Conservation (phyloP, 768 basidiomycete species). For the Agrocybe pediades region DNA sequence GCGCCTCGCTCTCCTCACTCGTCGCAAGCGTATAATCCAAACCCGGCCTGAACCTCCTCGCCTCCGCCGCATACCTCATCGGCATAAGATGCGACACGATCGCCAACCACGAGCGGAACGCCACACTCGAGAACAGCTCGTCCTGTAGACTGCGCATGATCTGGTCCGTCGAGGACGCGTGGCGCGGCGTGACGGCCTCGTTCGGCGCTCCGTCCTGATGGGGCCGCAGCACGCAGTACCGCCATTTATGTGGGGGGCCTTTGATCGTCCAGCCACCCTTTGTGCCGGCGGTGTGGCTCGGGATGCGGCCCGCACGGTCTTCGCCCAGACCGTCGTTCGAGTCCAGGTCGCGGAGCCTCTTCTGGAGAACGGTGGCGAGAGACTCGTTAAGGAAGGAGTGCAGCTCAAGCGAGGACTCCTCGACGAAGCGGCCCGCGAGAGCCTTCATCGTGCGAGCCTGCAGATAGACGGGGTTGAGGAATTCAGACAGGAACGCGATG, state of each 20-base stretch:
- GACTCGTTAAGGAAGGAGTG: slow-evolving; percentile 79
- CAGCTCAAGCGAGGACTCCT: slow-evolving; percentile 86
- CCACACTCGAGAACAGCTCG: slow-evolving; percentile 72
- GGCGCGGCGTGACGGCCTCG: slow-evolving; percentile 52
- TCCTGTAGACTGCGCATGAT: slow-evolving; percentile 72
- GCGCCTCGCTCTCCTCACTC: slow-evolving; percentile 77
- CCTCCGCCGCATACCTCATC: slow-evolving; percentile 72
- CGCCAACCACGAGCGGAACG: slow-evolving; percentile 92
- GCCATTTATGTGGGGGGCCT: slow-evolving; percentile 94
- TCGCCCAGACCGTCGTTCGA: slow-evolving; percentile 60
- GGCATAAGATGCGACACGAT: slow-evolving; percentile 74
- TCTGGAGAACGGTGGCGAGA: slow-evolving; percentile 69
- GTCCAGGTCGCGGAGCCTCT: slow-evolving; percentile 66
- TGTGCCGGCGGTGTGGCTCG: slow-evolving; percentile 70
- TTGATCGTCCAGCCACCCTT: slow-evolving; percentile 63
- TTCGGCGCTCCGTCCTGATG: slow-evolving; percentile 36
- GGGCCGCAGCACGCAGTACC: slow-evolving; percentile 73
- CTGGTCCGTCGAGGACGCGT: slow-evolving; percentile 53
- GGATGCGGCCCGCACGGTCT: slow-evolving; percentile 54
- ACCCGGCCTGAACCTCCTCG: slow-evolving; percentile 87
- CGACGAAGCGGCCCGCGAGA: slow-evolving; percentile 78
- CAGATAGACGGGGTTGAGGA: slow-evolving; percentile 90
- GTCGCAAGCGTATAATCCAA: slow-evolving; percentile 95
- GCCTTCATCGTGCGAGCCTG: slow-evolving; percentile 78
- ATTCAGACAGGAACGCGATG: slow-evolving; percentile 75